Conservation (phyloP, 148 eudicot genomes). For the Heliamphora exappendiculata region DNA sequence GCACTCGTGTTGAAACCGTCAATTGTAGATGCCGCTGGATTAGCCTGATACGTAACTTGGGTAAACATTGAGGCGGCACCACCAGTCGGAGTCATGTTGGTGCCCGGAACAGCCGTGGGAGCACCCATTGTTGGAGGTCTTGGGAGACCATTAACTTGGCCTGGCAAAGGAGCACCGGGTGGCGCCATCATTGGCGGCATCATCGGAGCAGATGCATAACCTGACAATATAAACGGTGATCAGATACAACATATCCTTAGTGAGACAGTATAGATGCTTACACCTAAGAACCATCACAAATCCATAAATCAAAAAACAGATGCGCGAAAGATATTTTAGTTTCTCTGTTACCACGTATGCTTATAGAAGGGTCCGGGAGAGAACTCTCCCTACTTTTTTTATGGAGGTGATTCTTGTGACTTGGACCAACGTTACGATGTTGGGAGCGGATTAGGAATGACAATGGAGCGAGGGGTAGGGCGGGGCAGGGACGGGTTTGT, state of each 20-base stretch:
- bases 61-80: slow-evolving; percentile 11
- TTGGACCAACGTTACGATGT: too few species aligned
- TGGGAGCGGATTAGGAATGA: too few species aligned
- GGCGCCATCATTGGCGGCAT: slow-evolving; percentile 40
- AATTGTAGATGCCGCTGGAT: slow-evolving; percentile 11
- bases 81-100: slow-evolving; percentile 3
- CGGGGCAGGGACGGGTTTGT: too few species aligned
- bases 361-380: too few species aligned
- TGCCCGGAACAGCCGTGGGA: slow-evolving; percentile 34
- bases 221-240: slow-evolving; percentile 20
- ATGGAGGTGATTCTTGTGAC: too few species aligned
- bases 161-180: slow-evolving; percentile 46
- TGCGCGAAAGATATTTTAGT: too few species aligned
- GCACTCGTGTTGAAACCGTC: slow-evolving; percentile 16
- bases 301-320: too few species aligned
- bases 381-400: too few species aligned
- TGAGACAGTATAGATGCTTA: background rate
- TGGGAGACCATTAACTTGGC: slow-evolving; percentile 35
- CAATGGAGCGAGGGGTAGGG: too few species aligned
- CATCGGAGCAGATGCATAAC: slow-evolving; percentile 32
- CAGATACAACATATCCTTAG: background rate
- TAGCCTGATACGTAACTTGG: slow-evolving; percentile 20
- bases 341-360: too few species aligned
- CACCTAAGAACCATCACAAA: background rate
- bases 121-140: slow-evolving; percentile 35